Conservation (phyloP, 208 protist genomes). For the Lotmaria passim region DNA sequence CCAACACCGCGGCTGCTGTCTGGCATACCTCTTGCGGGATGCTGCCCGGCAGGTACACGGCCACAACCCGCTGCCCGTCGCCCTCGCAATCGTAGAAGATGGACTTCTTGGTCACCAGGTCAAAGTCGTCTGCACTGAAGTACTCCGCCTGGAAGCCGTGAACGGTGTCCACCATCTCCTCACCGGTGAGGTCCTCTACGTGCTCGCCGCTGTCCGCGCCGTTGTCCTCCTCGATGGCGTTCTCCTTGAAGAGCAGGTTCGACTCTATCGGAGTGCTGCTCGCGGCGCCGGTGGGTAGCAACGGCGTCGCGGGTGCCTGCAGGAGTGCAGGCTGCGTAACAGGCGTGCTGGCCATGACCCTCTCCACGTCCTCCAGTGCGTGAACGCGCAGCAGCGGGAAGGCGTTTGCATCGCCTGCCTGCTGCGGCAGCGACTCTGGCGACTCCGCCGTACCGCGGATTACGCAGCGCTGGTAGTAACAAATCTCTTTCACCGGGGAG, state of each 20-base stretch:
- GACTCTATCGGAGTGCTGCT: neutral
- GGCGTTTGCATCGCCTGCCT: neutral
- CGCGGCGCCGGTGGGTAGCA: neutral
- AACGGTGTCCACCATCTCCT: conserved; percentile 70
- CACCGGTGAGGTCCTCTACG: conserved; percentile 57
- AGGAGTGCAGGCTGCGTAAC: neutral
- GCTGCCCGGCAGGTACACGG: conserved; percentile 70
- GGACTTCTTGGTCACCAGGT: conserved; percentile 60
- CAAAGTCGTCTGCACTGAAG: conserved; percentile 59
- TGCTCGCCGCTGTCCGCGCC: conserved; percentile 13
- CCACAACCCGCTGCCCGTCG: conserved; percentile 51
- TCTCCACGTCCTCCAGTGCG: conserved; percentile 19
- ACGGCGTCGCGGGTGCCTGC: neutral
- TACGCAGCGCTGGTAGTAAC: conserved; percentile 36
- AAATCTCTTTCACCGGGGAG: conserved; percentile 61
- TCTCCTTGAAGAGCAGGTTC: conserved; percentile 15
- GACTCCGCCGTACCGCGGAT: conserved; percentile 9
- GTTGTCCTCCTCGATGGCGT: conserved; percentile 18
- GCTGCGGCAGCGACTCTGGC: neutral
- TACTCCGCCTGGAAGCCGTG: conserved; percentile 46
- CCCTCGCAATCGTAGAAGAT: conserved; percentile 63
- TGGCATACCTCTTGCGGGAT: conserved; percentile 55
- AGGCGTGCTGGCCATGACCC: neutral
- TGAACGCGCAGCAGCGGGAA: conserved; percentile 25
- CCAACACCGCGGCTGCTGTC: conserved; percentile 53